These are phyloP conservation scores for Onygenales sp. DNA, from an alignment of 2,329 filamentous ascomycete genomes.

Conservation along the genomic window DNA sequence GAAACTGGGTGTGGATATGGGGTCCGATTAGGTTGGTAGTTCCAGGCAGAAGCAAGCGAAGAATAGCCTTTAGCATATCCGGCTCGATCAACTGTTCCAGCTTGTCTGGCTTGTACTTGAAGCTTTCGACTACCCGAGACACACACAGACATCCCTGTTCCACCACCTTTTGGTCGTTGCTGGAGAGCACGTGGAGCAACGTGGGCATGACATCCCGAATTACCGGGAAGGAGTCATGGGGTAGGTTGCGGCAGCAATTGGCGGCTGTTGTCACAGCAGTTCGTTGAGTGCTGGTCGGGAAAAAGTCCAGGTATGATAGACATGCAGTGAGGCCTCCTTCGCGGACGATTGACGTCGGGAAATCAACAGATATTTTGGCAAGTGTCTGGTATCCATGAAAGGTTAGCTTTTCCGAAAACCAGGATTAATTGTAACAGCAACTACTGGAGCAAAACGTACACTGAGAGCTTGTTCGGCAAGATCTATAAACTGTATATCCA, in stretches of 20 bases:
- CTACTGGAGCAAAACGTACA: slow-evolving; percentile 32
- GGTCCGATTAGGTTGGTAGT: slow-evolving; percentile 91
- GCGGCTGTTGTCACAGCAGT: slow-evolving; percentile 95
- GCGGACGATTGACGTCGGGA: slow-evolving; percentile 86
- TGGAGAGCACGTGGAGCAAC: slow-evolving; percentile 77
- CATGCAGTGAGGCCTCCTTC: slow-evolving; percentile 95
- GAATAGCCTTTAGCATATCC: slow-evolving; percentile 72
- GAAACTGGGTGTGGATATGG: slow-evolving; percentile 91
- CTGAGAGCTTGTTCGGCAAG: slow-evolving; percentile 93
- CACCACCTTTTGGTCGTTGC: slow-evolving; percentile 91
- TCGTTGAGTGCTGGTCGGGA: slow-evolving; percentile 90
- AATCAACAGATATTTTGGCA: slow-evolving; percentile 95
- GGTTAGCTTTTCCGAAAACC: background rate
- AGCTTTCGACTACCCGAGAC: slow-evolving; percentile 92
- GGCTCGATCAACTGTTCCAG: slow-evolving; percentile 87
- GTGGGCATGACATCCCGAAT: slow-evolving; percentile 96
- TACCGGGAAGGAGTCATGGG: slow-evolving; percentile 83
- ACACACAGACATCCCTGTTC: slow-evolving; percentile 95
- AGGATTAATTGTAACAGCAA: background rate
- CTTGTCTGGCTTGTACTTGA: slow-evolving; percentile 77
- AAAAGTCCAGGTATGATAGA: slow-evolving; percentile 92
- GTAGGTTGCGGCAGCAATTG: slow-evolving; percentile 95
- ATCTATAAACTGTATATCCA: slow-evolving; percentile 96
- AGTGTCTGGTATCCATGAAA: slow-evolving; percentile 51
- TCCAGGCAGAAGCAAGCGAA: slow-evolving; percentile 81